A percentile compares a stretch with the other conserved stretches of the same genome.
These are phyloP conservation scores for Dipodascus geniculatus DNA, from an alignment of 805 yeast species.

Conservation along the genomic window DNA sequence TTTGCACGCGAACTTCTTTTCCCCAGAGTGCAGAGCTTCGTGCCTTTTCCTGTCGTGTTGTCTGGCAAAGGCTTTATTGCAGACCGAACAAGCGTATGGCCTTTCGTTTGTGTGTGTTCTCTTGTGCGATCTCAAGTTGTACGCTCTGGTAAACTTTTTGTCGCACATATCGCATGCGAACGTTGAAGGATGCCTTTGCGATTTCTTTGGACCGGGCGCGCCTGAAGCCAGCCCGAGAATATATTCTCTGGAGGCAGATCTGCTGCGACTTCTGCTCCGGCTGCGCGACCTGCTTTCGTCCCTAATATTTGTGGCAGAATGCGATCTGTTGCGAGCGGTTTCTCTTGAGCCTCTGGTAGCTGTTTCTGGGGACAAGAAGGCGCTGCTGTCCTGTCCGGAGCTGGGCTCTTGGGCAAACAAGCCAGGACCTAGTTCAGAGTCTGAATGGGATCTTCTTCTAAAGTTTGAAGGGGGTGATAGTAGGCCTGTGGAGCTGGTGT, in stretches of 20 bases:
- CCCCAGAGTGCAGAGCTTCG: conserved; percentile 64
- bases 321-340: neutral
- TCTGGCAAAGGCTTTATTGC: conserved; percentile 62
- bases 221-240: conserved; percentile 58
- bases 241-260: conserved; percentile 32
- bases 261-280: neutral
- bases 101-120: conserved; percentile 74
- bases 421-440: neutral
- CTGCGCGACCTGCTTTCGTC: neutral
- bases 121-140: conserved; percentile 81
- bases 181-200: conserved; percentile 61
- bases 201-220: conserved; percentile 35
- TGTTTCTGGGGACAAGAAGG: neutral
- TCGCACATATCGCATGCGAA: conserved; percentile 75
- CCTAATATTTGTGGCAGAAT: neutral
- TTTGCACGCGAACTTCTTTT: conserved; percentile 54
- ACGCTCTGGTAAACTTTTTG: conserved; percentile 82
- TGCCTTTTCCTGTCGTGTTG: conserved; percentile 70
- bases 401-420: neutral
- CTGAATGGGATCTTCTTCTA: neutral
- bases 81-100: conserved; percentile 54
- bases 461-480: neutral
- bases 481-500: neutral
- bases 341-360: neutral
- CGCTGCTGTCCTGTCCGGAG: neutral